Evolutionary conservation across 2,329 filamentous ascomycete species (phyloP).

Genomic region (Claviceps citrina): DNA sequence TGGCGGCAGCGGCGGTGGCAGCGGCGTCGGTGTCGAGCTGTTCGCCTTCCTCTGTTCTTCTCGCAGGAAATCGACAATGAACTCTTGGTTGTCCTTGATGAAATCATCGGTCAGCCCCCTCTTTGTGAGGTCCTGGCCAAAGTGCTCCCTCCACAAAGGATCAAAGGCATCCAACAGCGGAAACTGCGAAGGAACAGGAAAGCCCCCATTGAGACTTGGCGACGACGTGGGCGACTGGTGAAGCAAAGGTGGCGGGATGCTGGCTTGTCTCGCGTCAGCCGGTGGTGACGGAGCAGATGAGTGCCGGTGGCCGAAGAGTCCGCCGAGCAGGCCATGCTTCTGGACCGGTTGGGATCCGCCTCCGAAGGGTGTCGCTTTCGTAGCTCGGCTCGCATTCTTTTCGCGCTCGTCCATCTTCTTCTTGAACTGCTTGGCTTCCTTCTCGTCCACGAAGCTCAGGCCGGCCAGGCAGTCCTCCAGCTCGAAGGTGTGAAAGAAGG

Average conservation of each 20-base stretch:
- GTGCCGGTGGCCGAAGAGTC: slow-evolving; percentile 47
- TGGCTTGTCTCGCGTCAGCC: slow-evolving; percentile 34
- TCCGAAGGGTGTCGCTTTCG: slow-evolving; percentile 61
- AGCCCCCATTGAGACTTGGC: slow-evolving; percentile 29
- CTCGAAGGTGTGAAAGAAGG: slow-evolving; percentile 96
- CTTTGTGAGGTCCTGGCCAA: slow-evolving; percentile 45
- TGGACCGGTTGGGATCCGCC: slow-evolving; percentile 26
- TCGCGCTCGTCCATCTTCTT: slow-evolving; percentile 96
- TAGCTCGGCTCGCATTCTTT: slow-evolving; percentile 86
- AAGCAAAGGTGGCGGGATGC: slow-evolving; percentile 18
- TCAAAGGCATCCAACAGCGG: slow-evolving; percentile 48
- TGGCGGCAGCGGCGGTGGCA: slow-evolving; percentile 20
- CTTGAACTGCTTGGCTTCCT: slow-evolving; percentile 90
- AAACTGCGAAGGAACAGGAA: slow-evolving; percentile 37
- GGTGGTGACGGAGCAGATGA: slow-evolving; percentile 42
- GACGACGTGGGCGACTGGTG: slow-evolving; percentile 26
- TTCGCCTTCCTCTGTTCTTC: slow-evolving; percentile 33
- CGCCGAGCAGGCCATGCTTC: slow-evolving; percentile 38
- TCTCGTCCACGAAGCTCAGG: slow-evolving; percentile 88
- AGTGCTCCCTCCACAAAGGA: slow-evolving; percentile 48
- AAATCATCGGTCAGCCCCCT: slow-evolving; percentile 52
- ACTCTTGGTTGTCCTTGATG: slow-evolving; percentile 52
- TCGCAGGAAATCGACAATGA: slow-evolving; percentile 49
- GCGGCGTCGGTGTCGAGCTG: slow-evolving; percentile 12
- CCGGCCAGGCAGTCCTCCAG: slow-evolving; percentile 82